phyloP scores from a whole-genome alignment of 352 stramenopile genomes.

The Saprolegnia parasitica region DNA sequence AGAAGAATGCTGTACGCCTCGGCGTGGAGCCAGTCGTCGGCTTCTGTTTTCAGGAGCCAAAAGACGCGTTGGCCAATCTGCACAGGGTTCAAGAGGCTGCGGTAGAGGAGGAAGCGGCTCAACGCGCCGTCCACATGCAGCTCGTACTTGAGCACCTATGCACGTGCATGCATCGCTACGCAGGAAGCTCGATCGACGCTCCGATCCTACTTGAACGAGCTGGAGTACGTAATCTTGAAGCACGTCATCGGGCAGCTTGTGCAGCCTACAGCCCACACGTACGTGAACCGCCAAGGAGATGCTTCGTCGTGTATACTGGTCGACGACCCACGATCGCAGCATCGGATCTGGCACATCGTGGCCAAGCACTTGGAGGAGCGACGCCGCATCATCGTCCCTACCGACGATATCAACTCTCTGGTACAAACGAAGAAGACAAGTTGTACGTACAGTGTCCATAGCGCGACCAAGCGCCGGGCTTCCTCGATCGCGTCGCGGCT shows the following conservation, averaged over 20 bases:
- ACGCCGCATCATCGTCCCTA: not conserved
- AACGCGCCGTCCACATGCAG: slow-evolving; percentile 73
- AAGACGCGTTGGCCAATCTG: slow-evolving; percentile 79
- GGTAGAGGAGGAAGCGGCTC: slow-evolving; percentile 67
- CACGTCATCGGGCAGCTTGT: slow-evolving; percentile 74
- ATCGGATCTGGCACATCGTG: not conserved
- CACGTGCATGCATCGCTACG: too few relatives aligned
- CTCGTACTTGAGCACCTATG: slow-evolving; percentile 64
- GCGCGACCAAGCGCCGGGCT: not conserved
- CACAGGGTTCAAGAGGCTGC: slow-evolving; percentile 54
- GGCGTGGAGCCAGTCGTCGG: slow-evolving; percentile 8
- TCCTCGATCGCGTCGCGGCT: not conserved
- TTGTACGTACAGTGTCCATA: not conserved
- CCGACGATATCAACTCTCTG: too few relatives aligned
- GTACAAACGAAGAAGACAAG: too few relatives aligned
- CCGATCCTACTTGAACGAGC: slow-evolving; percentile 70
- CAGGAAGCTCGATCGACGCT: too few relatives aligned
- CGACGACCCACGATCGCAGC: not conserved
- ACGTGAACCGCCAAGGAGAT: not conserved
- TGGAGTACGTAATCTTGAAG: slow-evolving; percentile 77
- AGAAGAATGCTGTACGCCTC: not conserved
- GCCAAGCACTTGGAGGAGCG: not conserved
- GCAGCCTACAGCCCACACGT: slow-evolving; percentile 33
- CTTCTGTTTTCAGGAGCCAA: slow-evolving; percentile 73
- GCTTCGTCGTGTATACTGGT: not conserved